Evolutionary conservation across 768 basidiomycete species (phyloP), one percentile per base, ranked within the genome.

Genomic region (Tubosaeta sp.): DNA sequence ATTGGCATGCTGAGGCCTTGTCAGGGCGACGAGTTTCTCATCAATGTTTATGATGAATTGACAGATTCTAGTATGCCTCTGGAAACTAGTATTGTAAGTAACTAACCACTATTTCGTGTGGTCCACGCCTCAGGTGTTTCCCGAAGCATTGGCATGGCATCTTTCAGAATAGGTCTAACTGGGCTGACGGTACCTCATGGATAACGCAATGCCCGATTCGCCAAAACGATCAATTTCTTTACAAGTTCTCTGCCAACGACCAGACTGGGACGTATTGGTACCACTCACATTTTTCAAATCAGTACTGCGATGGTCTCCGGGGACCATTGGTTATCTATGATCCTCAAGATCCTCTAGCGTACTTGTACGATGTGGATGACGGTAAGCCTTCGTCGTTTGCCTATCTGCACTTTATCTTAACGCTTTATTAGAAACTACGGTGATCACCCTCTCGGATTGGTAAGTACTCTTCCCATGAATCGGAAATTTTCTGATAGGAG

Each of bases 201-300:
- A 17, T 41, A 6, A 41, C 39, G 8, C 39, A 41, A 41, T 41
- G 39, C 13, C 22, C 39, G 7, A 41, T 41, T 13, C 10, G 2
- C 12, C 39, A 19, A 25, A 10, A 13, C 19, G 8, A 13, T 12
- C 17, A 12, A 12, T 41, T 41, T 25, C 6, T 22, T 12, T 22
- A 31, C 12, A 29, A 16, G 19, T 45, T 45, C 31, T 19, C 19
- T 13, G 39, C 12, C 2, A 25, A 26, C 14, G 26, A 26, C 11
- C 46, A 27, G 26, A 37, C 46, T n/a, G 46, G 35, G 26, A 47
- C 46, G 22, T 47, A 47, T 34, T 47, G 46, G 46, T 47, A 33
- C 12, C 46, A 47, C 10, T 47, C 46, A 6, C 46, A 47, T 37
- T 47, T 13, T 27, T 38, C 46, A 2, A 47, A 34, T 47, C 46